These are phyloP conservation scores for Cyclostephanos tholiformis DNA, from an alignment of 108 stramenopile genomes.

Conservation along the genomic window DNA sequence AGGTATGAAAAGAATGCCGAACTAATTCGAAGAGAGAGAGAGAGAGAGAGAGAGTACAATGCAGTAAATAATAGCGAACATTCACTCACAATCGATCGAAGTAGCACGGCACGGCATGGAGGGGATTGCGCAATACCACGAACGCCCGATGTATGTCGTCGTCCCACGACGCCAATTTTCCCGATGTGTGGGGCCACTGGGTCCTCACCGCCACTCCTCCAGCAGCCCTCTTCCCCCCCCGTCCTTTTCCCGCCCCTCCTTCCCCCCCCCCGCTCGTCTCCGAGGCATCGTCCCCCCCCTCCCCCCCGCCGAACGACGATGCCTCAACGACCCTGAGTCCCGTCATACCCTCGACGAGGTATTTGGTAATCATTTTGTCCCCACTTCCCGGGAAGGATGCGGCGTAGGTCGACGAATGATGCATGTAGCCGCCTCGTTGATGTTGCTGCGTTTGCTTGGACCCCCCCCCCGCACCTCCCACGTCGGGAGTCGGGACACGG, in stretches of 20 bases:
- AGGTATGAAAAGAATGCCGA: no score
- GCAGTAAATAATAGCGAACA: background rate
- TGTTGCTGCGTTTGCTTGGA: no score
- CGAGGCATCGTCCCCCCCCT: no score
- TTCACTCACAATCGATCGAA: conserved; percentile 33
- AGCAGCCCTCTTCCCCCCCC: conserved; percentile 15
- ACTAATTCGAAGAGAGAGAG: no score
- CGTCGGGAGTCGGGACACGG: background rate
- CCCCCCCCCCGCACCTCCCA: no score
- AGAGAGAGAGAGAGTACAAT: no score
- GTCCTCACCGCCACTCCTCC: conserved; percentile 32
- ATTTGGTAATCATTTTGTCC: conserved; percentile 35
- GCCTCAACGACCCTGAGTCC: conserved; percentile 36
- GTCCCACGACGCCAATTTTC: conserved; percentile 43
- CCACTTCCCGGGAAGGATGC: conserved; percentile 37
- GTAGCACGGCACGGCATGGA: conserved; percentile 37
- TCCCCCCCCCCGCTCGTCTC: background rate
- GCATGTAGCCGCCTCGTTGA: background rate
- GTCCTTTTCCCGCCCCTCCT: background rate
- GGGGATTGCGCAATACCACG: conserved; percentile 39
- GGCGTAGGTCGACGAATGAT: conserved; percentile 16
- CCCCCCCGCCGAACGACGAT: background rate
- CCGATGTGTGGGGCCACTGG: conserved; percentile 43
- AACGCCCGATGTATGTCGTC: conserved; percentile 16
- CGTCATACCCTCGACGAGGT: conserved; percentile 26